Conservation (phyloP, 139 green algal genomes). For the Coelastrella sp. region DNA sequence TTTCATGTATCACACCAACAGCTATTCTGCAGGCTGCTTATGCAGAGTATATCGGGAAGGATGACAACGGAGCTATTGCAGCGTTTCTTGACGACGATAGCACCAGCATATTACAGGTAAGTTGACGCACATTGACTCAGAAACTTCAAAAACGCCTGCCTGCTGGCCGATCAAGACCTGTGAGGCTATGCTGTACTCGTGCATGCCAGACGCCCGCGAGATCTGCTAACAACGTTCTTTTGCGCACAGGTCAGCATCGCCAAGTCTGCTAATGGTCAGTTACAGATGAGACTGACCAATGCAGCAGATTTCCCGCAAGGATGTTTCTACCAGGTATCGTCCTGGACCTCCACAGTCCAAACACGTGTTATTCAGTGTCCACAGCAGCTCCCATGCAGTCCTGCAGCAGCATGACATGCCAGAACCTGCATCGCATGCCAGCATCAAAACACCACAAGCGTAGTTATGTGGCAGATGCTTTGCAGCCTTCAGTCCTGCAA, state of each 20-base stretch:
- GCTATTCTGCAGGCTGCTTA: constrained; percentile 60
- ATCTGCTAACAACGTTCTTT: neutral
- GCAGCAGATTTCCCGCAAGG: constrained; percentile 53
- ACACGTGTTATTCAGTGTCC: too few species aligned
- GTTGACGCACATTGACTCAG: neutral
- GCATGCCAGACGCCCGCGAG: too few species aligned
- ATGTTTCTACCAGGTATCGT: constrained; percentile 68
- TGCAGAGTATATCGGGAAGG: constrained; percentile 55
- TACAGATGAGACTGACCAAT: constrained; percentile 66
- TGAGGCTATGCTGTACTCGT: too few species aligned
- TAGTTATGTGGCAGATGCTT: too few species aligned
- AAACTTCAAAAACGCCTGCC: too few species aligned
- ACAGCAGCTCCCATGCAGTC: too few species aligned
- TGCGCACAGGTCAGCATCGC: constrained; percentile 67
- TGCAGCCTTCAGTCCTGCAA: too few species aligned
- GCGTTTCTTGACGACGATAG: constrained; percentile 69
- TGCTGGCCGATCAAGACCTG: too few species aligned
- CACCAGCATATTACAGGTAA: constrained; percentile 52
- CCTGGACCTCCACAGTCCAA: neutral
- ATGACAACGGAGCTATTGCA: constrained; percentile 63
- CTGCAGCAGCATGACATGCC: too few species aligned
- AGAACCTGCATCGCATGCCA: too few species aligned
- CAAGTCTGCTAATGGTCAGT: constrained; percentile 56
- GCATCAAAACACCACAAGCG: too few species aligned
- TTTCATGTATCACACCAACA: neutral